Evolutionary conservation across 768 basidiomycete species (phyloP).

Genomic region (Lactarius psammicola): DNA sequence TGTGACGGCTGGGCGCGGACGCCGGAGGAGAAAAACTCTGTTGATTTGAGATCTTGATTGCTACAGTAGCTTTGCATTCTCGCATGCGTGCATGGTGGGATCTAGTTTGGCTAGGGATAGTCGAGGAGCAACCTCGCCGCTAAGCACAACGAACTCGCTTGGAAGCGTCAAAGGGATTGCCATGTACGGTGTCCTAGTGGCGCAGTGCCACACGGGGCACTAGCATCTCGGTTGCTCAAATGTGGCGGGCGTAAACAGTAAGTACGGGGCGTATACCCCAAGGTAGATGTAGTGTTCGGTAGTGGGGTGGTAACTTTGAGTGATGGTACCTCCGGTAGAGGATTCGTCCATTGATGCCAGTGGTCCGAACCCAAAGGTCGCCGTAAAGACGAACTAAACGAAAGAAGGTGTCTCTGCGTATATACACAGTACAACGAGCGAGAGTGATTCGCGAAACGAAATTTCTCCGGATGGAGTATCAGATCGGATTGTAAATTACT

Average conservation of each 20-base stretch:
- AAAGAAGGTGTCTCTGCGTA: background rate
- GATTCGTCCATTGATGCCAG: background rate
- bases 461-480: background rate
- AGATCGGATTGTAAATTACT: background rate
- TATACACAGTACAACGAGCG: background rate
- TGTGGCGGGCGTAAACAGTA: background rate
- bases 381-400: background rate
- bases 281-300: background rate
- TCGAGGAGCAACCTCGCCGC: background rate
- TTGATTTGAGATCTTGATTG: background rate
- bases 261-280: background rate
- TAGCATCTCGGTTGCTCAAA: background rate
- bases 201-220: background rate
- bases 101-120: background rate
- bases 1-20: background rate
- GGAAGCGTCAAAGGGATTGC: slow-evolving; percentile 4
- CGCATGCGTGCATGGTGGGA: background rate
- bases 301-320: background rate
- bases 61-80: background rate
- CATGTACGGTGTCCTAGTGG: background rate
- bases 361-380: background rate
- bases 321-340: background rate
- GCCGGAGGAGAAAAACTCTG: background rate
- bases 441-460: background rate
- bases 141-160: background rate